Evolutionary conservation across 108 stramenopile species (phyloP).

Genomic region (Skeletonema marinoi): DNA sequence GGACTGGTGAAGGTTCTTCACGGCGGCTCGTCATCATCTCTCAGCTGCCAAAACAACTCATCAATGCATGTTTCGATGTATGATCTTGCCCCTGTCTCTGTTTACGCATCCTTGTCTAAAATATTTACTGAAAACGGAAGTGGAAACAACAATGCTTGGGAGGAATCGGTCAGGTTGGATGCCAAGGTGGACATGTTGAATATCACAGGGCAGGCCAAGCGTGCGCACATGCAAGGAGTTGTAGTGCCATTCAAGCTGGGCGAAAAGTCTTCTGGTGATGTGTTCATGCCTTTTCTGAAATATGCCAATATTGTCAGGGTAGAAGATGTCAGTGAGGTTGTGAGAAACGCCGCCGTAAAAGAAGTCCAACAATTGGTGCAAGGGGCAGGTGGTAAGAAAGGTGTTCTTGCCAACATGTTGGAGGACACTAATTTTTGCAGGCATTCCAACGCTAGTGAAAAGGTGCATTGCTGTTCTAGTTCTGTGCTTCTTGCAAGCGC

Average conservation of each 20-base stretch:
- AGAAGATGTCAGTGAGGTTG: not conserved
- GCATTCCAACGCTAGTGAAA: not conserved
- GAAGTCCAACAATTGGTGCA: slow-evolving; percentile 2
- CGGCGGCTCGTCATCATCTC: slow-evolving; percentile 18
- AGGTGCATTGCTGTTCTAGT: slow-evolving; percentile 26
- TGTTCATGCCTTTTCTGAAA: not conserved
- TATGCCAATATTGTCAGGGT: not conserved
- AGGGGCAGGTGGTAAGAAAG: slow-evolving; percentile 1
- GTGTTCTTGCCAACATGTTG: not conserved
- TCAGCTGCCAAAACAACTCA: not conserved
- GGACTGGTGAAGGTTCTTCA: slow-evolving; percentile 18
- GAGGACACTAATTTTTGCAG: too few relatives aligned
- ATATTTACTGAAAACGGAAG: not conserved
- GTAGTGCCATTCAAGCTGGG: slow-evolving; percentile 22
- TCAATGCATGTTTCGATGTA: slow-evolving; percentile 4
- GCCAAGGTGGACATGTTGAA: not conserved
- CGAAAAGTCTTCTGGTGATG: not conserved
- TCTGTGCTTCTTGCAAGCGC: slow-evolving; percentile 12
- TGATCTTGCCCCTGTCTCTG: slow-evolving; percentile 16
- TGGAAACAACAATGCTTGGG: not conserved
- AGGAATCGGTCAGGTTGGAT: not conserved
- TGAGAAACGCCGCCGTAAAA: slow-evolving; percentile 14
- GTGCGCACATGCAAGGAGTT: slow-evolving; percentile 3
- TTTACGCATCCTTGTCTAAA: slow-evolving; percentile 20
- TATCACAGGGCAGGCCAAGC: not conserved